Conservation (phyloP, 306 rosid genomes). For the Pterocarpus santalinus region DNA sequence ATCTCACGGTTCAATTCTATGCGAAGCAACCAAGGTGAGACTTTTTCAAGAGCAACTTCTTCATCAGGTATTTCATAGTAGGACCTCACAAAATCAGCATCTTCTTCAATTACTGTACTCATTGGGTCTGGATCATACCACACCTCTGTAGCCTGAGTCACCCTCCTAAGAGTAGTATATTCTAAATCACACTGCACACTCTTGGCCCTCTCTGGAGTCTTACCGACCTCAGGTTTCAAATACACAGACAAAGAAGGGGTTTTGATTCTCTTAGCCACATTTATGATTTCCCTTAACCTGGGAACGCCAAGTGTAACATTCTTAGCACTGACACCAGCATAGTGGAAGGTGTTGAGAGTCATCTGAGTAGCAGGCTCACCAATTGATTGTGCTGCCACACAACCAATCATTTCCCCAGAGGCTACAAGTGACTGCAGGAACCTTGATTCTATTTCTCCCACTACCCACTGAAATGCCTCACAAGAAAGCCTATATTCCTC, state of each 20-base stretch:
- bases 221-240: slow-evolving; percentile 83
- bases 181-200: slow-evolving; percentile 96
- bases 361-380: slow-evolving; percentile 99
- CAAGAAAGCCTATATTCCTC: slow-evolving; percentile 97
- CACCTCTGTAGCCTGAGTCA: slow-evolving; percentile 98
- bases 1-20: slow-evolving; percentile 82
- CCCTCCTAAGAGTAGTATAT: slow-evolving; percentile 95
- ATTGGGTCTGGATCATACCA: slow-evolving; percentile 99
- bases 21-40: slow-evolving; percentile 91
- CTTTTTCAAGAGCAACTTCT: slow-evolving; percentile 82
- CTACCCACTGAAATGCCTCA: slow-evolving; percentile 98
- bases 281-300: slow-evolving; percentile 94
- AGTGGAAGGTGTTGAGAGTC: slow-evolving; percentile 98
- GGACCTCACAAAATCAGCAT: slow-evolving; percentile 86
- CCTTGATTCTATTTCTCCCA: slow-evolving; percentile 96
- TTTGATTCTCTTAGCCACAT: slow-evolving; percentile 98
- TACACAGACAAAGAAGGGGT: slow-evolving; percentile 93
- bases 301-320: slow-evolving; percentile 99
- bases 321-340: slow-evolving; percentile 99
- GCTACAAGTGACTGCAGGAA: slow-evolving; percentile 96
- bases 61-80: slow-evolving; percentile 92
- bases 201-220: slow-evolving; percentile 95
- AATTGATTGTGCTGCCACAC: slow-evolving; percentile 97
- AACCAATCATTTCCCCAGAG: slow-evolving; percentile 98
- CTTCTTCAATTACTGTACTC: slow-evolving; percentile 94